A percentile compares a stretch with the other conserved stretches of the same genome.
phyloP scores from a whole-genome alignment of 169 alveolate species.

The Plasmodium yoelii region DNA sequence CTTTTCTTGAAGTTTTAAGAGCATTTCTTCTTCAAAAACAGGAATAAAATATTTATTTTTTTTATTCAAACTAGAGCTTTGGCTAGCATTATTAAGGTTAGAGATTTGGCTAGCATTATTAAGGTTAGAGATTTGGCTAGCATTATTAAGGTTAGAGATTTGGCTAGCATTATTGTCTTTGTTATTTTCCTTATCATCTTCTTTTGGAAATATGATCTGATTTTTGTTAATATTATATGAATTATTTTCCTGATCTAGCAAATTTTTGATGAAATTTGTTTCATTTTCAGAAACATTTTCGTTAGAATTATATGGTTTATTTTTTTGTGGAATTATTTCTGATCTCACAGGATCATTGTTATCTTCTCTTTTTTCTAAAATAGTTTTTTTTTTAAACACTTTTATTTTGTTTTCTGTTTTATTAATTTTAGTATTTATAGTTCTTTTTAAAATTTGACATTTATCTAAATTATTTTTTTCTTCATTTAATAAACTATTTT shows the following conservation, averaged over 20 bases:
- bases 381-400: neutral
- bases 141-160: neutral
- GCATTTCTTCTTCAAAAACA: slow-evolving; percentile 34
- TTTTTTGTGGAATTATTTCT: neutral
- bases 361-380: neutral
- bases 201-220: neutral
- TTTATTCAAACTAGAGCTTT: neutral
- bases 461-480: slow-evolving; percentile 49
- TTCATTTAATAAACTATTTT: slow-evolving; percentile 44
- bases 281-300: neutral
- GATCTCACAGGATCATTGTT: neutral
- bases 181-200: neutral
- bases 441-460: slow-evolving; percentile 30
- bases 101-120: no score
- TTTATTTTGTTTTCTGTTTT: slow-evolving; percentile 18
- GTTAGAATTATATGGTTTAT: neutral
- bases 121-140: no score
- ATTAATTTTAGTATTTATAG: slow-evolving; percentile 29
- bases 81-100: neutral
- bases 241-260: slow-evolving; percentile 5
- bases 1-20: slow-evolving; percentile 38
- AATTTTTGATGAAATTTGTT: slow-evolving; percentile 24
- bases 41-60: slow-evolving; percentile 35
- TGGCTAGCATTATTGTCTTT: neutral
- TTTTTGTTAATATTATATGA: neutral